Percentiles rank a stretch among this genome's conserved stretches.
These are phyloP conservation scores for Ceratobasidium theobromae DNA, from an alignment of 1,284 basidiomycete species.

Conservation along the genomic window DNA sequence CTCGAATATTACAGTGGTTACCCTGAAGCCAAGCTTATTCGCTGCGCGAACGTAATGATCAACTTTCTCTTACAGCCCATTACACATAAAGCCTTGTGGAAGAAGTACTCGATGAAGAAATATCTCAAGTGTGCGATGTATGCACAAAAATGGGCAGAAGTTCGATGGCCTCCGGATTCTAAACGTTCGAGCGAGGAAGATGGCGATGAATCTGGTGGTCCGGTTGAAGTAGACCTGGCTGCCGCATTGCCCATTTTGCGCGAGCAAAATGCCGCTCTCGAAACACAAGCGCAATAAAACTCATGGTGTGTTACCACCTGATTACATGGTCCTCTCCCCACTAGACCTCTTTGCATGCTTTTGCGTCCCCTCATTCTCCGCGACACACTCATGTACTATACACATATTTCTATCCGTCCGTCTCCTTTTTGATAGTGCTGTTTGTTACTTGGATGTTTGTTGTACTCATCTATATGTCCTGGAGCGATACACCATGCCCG, in stretches of 20 bases:
- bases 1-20: conserved; percentile 92
- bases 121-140: conserved; percentile 68
- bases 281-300: background rate
- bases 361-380: background rate
- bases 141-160: conserved; percentile 34
- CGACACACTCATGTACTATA: background rate
- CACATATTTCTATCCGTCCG: background rate
- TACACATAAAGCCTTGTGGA: conserved; percentile 73
- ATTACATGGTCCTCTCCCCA: no score
- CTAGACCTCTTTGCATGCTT: background rate
- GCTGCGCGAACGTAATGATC: conserved; percentile 90
- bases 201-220: background rate
- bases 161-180: conserved; percentile 14
- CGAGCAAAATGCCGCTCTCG: background rate
- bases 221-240: conserved; percentile 3
- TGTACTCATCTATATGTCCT: conserved; percentile 2
- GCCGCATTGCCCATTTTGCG: conserved; percentile 18
- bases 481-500: no score
- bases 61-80: conserved; percentile 83
- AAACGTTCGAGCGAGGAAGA: conserved; percentile 7
- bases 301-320: no score
- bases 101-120: conserved; percentile 82
- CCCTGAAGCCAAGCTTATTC: conserved; percentile 78
- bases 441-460: background rate
- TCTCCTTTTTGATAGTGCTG: background rate